phyloP scores from a whole-genome alignment of 1,284 basidiomycete species.

The Coniferiporia sulphurascens region DNA sequence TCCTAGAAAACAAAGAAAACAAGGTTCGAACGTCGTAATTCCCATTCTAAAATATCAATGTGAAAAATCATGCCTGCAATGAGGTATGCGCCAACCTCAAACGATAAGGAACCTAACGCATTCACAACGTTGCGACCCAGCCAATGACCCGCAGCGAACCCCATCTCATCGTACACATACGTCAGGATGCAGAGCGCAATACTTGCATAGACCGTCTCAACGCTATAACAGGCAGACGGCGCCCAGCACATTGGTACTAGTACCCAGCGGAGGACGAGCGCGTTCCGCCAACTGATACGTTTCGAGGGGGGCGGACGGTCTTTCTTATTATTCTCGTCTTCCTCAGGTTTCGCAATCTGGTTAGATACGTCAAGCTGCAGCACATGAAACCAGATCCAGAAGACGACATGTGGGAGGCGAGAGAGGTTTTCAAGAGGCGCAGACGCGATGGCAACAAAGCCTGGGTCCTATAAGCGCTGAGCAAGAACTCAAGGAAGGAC shows the following conservation, averaged over 20 bases:
- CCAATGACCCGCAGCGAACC: conserved; percentile 28
- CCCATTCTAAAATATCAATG: neutral
- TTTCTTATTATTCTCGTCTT: conserved; percentile 40
- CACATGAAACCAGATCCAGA: conserved; percentile 41
- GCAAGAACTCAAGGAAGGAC: neutral
- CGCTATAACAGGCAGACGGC: conserved; percentile 24
- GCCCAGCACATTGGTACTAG: conserved; percentile 28
- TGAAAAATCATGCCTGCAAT: conserved; percentile 27
- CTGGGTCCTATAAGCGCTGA: conserved; percentile 23
- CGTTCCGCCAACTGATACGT: conserved; percentile 32
- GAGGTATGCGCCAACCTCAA: conserved; percentile 32
- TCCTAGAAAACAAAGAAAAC: conserved; percentile 27
- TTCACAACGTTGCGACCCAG: conserved; percentile 33
- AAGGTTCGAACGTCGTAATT: conserved; percentile 18
- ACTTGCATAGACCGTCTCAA: conserved; percentile 23
- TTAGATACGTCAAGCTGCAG: conserved; percentile 41
- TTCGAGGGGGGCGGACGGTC: conserved; percentile 41
- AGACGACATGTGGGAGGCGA: conserved; percentile 26
- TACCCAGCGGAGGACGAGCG: conserved; percentile 32
- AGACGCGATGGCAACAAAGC: conserved; percentile 31
- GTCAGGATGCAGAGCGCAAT: conserved; percentile 21
- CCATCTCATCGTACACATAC: conserved; percentile 27
- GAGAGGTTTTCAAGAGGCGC: conserved; percentile 25
- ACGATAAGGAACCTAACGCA: conserved; percentile 33
- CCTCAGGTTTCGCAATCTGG: conserved; percentile 35